Conservation (phyloP, 2,329 filamentous ascomycete genomes). For the Emergomyces pasteurianus region DNA sequence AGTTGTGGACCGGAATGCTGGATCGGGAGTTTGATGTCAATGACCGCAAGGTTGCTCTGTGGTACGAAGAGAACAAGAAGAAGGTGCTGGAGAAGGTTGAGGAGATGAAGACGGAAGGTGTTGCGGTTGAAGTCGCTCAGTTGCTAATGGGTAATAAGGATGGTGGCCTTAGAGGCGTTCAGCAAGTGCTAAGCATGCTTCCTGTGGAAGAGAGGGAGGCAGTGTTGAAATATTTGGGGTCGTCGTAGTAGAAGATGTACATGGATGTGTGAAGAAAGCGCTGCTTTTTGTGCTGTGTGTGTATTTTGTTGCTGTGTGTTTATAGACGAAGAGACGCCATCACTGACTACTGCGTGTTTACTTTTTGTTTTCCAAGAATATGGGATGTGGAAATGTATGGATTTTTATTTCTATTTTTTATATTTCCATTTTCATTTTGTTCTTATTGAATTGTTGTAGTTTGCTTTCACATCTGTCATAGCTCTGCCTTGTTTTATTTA, state of each 20-base stretch:
- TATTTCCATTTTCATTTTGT: background rate
- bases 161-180: conserved; percentile 70
- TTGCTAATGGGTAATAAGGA: conserved; percentile 54
- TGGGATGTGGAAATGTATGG: background rate
- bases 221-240: conserved; percentile 48
- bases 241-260: conserved; percentile 12
- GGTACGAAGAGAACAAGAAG: conserved; percentile 95
- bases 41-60: conserved; percentile 74
- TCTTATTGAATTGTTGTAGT: background rate
- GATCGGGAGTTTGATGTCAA: conserved; percentile 59
- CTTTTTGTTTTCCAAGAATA: background rate
- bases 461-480: background rate
- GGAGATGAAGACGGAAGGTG: conserved; percentile 62
- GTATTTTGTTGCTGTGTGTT: background rate
- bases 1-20: conserved; percentile 66
- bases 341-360: background rate
- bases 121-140: conserved; percentile 57
- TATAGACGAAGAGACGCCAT: background rate
- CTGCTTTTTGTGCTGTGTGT: background rate
- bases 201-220: conserved; percentile 80
- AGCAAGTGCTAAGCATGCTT: conserved; percentile 74
- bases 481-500: background rate
- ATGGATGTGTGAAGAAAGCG: background rate
- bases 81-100: conserved; percentile 74
- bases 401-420: background rate